Base-by-base conservation (phyloP, 2,329 filamentous ascomycete genomes). In the Teratosphaeria viscida region DNA sequence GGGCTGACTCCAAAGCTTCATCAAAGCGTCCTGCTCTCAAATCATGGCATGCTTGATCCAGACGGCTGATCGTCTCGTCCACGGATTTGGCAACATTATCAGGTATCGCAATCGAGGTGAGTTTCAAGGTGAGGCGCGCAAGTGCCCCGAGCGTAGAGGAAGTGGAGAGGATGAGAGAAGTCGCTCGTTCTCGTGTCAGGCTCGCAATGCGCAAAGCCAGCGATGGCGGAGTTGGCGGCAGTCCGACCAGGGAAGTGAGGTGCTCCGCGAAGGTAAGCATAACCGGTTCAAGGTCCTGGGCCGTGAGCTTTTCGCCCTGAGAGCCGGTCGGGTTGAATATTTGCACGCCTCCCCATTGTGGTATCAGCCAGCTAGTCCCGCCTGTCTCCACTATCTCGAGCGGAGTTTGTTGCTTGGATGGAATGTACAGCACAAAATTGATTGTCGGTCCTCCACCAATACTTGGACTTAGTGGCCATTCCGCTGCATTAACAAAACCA, bases 401-500 rank as follows among this genome's bases (percentile, higher is more conserved):
- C 12, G 85, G 85, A 2, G 80, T 81, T 61, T 85, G 80, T 6
- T 75, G 75, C 60, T 88, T 83, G 60, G 89, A 85, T 5, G 92
- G 90, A 7, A 95, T 85, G 69, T 94, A 99, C 32, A 97, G 81
- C 59, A 97, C 86, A 71, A 99, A 97, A 75, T 99, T 97, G 70
- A 99, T 86, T 0, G 94, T 99, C 0, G 94, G 94, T 0, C 92
- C 92, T 19, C 85, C 85, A 52, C 92, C 94, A 65, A 99, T 97
- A 59, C 90, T 96, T 0, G 92, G 92, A 63, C 89, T 95, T 2
- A 99, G 76, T 0, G 94, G 94, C 94, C 94, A 99, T 76, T 99
- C 94, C 2, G 94, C 94, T 2, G 92, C 92, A 69, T 99, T 99
- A 74, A 99, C 91, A 70, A 99, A 99, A 1, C 89, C 92, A 43